Percentiles rank a stretch among this genome's conserved stretches.
phyloP scores from a whole-genome alignment of 805 yeast species.

The Monosporozyma yasuniensis region DNA sequence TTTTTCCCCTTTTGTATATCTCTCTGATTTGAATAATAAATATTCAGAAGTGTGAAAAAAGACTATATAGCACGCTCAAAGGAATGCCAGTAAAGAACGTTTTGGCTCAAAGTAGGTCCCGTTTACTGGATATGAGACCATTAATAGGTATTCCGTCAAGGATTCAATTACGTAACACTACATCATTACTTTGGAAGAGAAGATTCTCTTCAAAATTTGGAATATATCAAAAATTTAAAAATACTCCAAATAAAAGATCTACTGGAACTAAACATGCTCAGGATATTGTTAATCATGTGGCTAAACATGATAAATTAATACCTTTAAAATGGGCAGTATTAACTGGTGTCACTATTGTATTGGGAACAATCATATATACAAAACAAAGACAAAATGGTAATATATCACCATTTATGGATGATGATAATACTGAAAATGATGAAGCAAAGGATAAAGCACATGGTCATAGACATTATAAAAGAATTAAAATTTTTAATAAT shows the following conservation, averaged over 20 bases:
- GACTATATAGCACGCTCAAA: not conserved
- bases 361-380: conserved; percentile 18
- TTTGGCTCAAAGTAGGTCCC: conserved; percentile 13
- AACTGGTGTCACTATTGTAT: conserved; percentile 24
- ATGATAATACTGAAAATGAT: conserved; percentile 2
- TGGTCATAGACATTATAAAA: conserved; percentile 24
- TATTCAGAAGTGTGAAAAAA: not conserved
- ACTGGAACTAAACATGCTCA: not conserved
- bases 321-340: conserved; percentile 23
- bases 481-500: conserved; percentile 26
- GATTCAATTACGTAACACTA: conserved; percentile 21
- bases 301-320: not conserved
- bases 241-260: conserved; percentile 1
- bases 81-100: conserved; percentile 14
- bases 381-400: conserved; percentile 15
- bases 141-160: conserved; percentile 13
- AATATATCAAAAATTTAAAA: not conserved
- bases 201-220: conserved; percentile 9
- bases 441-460: conserved; percentile 14
- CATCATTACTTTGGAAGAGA: conserved; percentile 19
- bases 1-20: not conserved
- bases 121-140: conserved; percentile 9
- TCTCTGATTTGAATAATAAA: not conserved
- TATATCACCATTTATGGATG: conserved; percentile 18
- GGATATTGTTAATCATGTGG: not conserved